Evolutionary conservation across 2,329 filamentous ascomycete genomes (phyloP).

Genomic region (Sporothrix variecibatus): DNA sequence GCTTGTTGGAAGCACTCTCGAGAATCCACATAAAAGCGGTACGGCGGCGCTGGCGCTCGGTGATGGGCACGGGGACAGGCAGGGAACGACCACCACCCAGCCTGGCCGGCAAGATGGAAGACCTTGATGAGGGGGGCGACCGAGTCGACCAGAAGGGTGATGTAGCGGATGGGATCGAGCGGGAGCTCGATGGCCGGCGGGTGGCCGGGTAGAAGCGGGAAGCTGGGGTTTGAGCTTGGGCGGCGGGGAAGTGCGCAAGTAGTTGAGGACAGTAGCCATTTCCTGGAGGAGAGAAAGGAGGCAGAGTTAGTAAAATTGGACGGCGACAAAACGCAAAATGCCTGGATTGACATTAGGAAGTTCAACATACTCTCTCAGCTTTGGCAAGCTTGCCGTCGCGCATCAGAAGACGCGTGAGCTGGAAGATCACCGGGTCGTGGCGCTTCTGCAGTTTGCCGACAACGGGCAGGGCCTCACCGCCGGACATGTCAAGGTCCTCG

Average conservation of each 20-base stretch:
- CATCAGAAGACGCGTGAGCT: slow-evolving; percentile 92
- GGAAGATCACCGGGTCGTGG: slow-evolving; percentile 81
- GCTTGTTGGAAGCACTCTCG: slow-evolving; percentile 76
- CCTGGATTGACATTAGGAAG: not conserved
- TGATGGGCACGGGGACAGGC: slow-evolving; percentile 78
- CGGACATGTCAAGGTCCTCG: not conserved
- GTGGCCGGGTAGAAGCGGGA: slow-evolving; percentile 72
- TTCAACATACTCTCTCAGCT: slow-evolving; percentile 75
- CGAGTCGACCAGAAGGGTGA: slow-evolving; percentile 87
- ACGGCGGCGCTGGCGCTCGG: slow-evolving; percentile 72
- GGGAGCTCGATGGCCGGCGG: slow-evolving; percentile 80
- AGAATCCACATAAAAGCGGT: slow-evolving; percentile 87
- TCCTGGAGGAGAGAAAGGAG: slow-evolving; percentile 56
- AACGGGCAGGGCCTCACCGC: slow-evolving; percentile 59
- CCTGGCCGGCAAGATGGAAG: slow-evolving; percentile 71
- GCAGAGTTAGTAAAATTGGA: not conserved
- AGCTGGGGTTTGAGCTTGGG: slow-evolving; percentile 72
- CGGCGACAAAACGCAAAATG: not conserved
- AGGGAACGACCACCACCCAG: slow-evolving; percentile 85
- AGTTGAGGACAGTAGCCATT: slow-evolving; percentile 79
- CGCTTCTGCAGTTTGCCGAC: slow-evolving; percentile 70
- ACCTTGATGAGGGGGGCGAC: slow-evolving; percentile 87
- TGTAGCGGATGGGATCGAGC: slow-evolving; percentile 84
- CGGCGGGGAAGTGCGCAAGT: slow-evolving; percentile 80
- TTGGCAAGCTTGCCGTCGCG: slow-evolving; percentile 82